A percentile compares a stretch with the other conserved stretches of the same genome.
Evolutionary conservation across 1,284 basidiomycete species (phyloP).

Genomic region (Trichosporon sp.): DNA sequence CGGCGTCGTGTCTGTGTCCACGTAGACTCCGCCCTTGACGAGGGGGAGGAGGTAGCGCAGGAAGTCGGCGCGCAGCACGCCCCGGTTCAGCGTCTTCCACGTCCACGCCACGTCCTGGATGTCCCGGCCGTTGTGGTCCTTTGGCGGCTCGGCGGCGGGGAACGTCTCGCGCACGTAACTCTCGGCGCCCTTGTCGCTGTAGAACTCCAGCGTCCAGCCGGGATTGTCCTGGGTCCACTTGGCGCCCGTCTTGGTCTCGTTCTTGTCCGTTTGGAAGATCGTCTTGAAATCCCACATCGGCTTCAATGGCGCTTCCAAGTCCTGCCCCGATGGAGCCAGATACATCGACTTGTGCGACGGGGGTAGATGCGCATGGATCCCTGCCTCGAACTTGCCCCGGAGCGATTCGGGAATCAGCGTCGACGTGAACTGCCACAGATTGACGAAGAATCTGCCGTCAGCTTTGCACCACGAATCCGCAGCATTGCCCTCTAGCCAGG

Average conservation of each 20-base stretch:
- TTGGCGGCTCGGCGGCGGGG: slow-evolving; percentile 27
- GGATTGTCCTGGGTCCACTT: slow-evolving; percentile 44
- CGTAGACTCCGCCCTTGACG: slow-evolving; percentile 57
- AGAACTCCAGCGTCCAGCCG: slow-evolving; percentile 50
- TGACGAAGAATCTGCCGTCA: slow-evolving; percentile 16
- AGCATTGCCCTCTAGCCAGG: no score
- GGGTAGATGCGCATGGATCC: not conserved
- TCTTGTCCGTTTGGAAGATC: slow-evolving; percentile 52
- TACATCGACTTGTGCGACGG: slow-evolving; percentile 9
- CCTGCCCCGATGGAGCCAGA: not conserved
- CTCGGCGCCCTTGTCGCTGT: slow-evolving; percentile 48
- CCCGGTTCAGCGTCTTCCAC: slow-evolving; percentile 51
- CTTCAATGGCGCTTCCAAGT: not conserved
- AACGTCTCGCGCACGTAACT: slow-evolving; percentile 47
- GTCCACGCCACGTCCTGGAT: slow-evolving; percentile 41
- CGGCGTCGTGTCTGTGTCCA: slow-evolving; percentile 52
- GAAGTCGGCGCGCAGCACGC: slow-evolving; percentile 56
- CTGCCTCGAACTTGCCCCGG: not conserved
- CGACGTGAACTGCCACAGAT: slow-evolving; percentile 5
- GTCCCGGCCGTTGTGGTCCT: slow-evolving; percentile 23
- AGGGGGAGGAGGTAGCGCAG: slow-evolving; percentile 56
- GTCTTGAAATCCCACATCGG: slow-evolving; percentile 47
- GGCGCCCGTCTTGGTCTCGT: slow-evolving; percentile 28
- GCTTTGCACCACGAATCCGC: not conserved
- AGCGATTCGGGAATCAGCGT: not conserved